Percentiles rank a stretch among this genome's conserved stretches.
These are phyloP conservation scores for Ophiorrhiza pumila DNA, from an alignment of 257 asterid species.

Conservation along the genomic window DNA sequence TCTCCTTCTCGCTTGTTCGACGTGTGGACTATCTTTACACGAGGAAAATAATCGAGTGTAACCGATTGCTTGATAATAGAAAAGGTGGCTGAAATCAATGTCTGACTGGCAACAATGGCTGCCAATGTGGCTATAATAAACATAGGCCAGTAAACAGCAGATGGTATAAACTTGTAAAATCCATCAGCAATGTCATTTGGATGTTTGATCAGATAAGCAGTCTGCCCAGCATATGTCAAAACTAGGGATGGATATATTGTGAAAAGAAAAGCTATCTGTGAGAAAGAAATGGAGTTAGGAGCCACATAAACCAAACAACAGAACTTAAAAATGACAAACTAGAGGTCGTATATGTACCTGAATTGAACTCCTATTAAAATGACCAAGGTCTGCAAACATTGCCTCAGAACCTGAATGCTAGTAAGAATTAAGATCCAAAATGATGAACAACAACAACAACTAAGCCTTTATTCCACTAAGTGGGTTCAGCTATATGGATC, in stretches of 20 bases:
- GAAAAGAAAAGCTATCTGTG: constrained; percentile 33
- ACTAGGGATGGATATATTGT: constrained; percentile 34
- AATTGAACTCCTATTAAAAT: constrained; percentile 32
- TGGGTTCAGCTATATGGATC: too few relatives aligned
- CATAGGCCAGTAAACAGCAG: constrained; percentile 39
- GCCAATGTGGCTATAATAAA: constrained; percentile 33
- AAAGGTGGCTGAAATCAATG: constrained; percentile 38
- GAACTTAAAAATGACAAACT: not conserved
- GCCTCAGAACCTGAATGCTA: constrained; percentile 38
- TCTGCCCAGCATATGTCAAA: constrained; percentile 39
- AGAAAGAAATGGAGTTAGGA: not conserved
- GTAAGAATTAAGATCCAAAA: not conserved
- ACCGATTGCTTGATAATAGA: constrained; percentile 39
- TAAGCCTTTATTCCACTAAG: too few relatives aligned
- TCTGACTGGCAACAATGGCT: constrained; percentile 40
- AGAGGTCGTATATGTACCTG: constrained; percentile 24
- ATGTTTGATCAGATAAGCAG: constrained; percentile 36
- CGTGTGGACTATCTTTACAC: constrained; percentile 38
- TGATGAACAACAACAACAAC: too few relatives aligned
- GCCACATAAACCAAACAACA: not conserved
- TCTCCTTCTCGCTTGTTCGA: constrained; percentile 35
- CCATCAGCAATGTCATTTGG: constrained; percentile 35
- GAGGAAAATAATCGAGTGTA: constrained; percentile 37
- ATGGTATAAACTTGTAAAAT: constrained; percentile 35
- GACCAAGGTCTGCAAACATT: constrained; percentile 43